Evolutionary conservation across 139 green algal genomes (phyloP).

Genomic region (Micromonas commoda): DNA sequence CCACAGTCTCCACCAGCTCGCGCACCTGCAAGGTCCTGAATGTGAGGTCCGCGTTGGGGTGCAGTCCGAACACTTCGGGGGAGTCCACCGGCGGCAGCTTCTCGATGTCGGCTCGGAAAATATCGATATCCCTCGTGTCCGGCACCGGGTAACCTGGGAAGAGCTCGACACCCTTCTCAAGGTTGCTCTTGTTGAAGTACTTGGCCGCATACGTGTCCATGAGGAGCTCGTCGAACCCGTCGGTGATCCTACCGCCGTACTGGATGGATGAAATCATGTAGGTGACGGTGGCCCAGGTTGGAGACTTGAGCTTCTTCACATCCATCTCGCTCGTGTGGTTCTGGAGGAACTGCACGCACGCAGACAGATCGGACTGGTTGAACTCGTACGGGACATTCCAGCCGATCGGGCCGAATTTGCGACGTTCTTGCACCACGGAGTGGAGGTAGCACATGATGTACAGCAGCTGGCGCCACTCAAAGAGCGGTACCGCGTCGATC

Average conservation of each 20-base stretch:
- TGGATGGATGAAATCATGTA: slow-evolving; percentile 74
- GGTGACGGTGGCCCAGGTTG: slow-evolving; percentile 72
- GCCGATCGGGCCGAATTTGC: slow-evolving; percentile 86
- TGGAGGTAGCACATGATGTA: slow-evolving; percentile 86
- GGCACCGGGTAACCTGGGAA: slow-evolving; percentile 69
- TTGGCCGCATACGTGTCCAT: slow-evolving; percentile 80
- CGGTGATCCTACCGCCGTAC: slow-evolving; percentile 73
- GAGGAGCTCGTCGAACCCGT: slow-evolving; percentile 71
- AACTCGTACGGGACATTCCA: slow-evolving; percentile 92
- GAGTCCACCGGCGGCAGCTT: slow-evolving; percentile 66
- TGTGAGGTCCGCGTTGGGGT: slow-evolving; percentile 89
- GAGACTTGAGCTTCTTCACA: slow-evolving; percentile 39
- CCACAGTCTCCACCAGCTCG: slow-evolving; percentile 64
- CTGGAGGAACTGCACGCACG: slow-evolving; percentile 69
- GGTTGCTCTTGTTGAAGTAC: slow-evolving; percentile 56
- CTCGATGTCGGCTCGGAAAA: slow-evolving; percentile 71
- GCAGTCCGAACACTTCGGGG: slow-evolving; percentile 89
- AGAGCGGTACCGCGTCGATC: slow-evolving; percentile 62
- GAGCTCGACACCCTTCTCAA: slow-evolving; percentile 44
- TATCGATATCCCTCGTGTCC: slow-evolving; percentile 67
- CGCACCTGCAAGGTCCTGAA: slow-evolving; percentile 73
- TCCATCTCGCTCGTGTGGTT: slow-evolving; percentile 71
- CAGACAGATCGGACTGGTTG: slow-evolving; percentile 86
- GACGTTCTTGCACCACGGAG: slow-evolving; percentile 74
- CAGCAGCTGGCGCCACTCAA: slow-evolving; percentile 66